Evolutionary conservation across 2,329 filamentous ascomycete genomes (phyloP), one percentile per base, ranked within the genome.

Genomic region (Stachybotrys echinatus): DNA sequence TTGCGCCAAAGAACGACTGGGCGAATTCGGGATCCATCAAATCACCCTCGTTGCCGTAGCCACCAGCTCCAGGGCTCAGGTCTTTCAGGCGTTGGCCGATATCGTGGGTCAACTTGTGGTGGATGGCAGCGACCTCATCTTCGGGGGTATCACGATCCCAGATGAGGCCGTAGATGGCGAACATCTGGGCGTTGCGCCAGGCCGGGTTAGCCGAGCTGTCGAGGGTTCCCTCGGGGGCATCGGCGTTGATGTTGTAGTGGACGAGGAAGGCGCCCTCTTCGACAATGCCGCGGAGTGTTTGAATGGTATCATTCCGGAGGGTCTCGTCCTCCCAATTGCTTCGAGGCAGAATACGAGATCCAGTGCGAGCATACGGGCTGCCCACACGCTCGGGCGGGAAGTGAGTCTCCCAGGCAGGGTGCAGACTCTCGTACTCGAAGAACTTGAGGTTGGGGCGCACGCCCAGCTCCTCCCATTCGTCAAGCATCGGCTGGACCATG

Each of bases 201-300:
- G 73, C 74, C 1, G 74, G 74, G 47, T 70, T 69, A n/a, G 68
- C 60, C 6, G 70, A 64, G 19, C 68, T 72, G 39, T 61, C 58
- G 10, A 63, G 48, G 1, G 57, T 54, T 39, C 50, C 44, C 5
- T 51, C 47, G 17, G 53, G 55, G 23, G 44, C 51, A n/a, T 52
- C 57, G 3, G 52, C 58, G 48, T 59, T 58, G 49, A 59, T 52
- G 54, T 61, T 52, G 52, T 60, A 60, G 49, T 55, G 51, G n/a
- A 60, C 51, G 6, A 59, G 50, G 47, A 58, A 53, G n/a, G 57
- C 52, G 12, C 57, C 60, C 7, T 61, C 57, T 37, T 56, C 53
- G 7, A 58, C 57, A 12, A 58, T 52, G 8, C 48, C 44, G 22
- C 53, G 57, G 22, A 59, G n/a, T 1, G 58, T 56, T 7, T 54